Base-by-base conservation (phyloP, 371 early-diverging fungal genomes). In the Nematocida sp. region DNA sequence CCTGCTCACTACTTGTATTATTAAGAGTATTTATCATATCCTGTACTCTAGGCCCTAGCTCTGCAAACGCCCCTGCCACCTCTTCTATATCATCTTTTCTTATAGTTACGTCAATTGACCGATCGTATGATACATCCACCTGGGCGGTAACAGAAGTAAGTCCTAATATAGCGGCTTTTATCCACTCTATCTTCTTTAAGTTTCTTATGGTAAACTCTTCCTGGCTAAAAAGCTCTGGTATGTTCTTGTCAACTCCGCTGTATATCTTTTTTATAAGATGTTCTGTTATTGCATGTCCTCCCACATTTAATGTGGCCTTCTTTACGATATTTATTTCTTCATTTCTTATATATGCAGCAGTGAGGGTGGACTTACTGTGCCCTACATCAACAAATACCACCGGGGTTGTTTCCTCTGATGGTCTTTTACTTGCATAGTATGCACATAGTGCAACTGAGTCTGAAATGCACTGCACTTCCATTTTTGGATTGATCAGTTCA, bases 401-500 rank as follows among this genome's bases (percentile, higher is more conserved):
- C 0, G 44, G 5, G 45, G n/a, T 57, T 6, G 7, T 6, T 3
- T 3, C 15, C 13, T 15, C 7, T 5, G 80, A 33, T 13, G 70
- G 5, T n/a, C 80, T 69, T 47, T 57, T 69, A 42, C 80, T 78
- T 11, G 71, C 57, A 57, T 78, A 78, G 57, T 78, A 78, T 0
- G 71, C 57, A 11, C 45, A 52, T 6, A 78, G 80, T 7, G 80
- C 80, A 39, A 67, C 60, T 15, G 80, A 78, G 62, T 78, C 80
- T 15, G 80, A 33, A n/a, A 55, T 56, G 47, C 27, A 54, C 42
- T 40, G 11, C 47, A 78, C 66, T 15, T 4, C 18, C 13, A 46
- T 23, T 2, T 46, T 47, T 15, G 54, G 46, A 3, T 54, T 45
- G 23, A 70, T 58, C 13, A 52, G 56, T 9, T 39, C 7, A 13